Conservation (phyloP, 2,329 filamentous ascomycete species). For the Cordyceps militaris region DNA sequence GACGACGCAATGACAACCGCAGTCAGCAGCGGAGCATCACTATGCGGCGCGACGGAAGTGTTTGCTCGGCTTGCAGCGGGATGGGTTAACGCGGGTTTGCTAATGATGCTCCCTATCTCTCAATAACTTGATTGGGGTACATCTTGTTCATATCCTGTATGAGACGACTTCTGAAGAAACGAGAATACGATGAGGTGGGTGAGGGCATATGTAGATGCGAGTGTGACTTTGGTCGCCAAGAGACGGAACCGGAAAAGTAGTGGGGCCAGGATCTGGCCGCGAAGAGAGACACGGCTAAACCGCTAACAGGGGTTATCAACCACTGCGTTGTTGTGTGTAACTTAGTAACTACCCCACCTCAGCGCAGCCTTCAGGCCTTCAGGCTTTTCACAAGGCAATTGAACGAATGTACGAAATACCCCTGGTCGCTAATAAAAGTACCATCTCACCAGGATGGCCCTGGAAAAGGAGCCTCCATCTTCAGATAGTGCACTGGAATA, state of each 20-base stretch:
- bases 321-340: too few species aligned
- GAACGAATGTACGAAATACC: neutral
- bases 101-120: neutral
- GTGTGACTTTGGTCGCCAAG: neutral
- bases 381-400: neutral
- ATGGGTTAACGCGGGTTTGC: neutral
- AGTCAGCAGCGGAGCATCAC: neutral
- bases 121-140: neutral
- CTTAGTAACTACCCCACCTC: neutral
- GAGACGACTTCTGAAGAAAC: neutral
- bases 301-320: too few species aligned
- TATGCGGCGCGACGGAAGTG: neutral
- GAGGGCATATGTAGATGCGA: neutral
- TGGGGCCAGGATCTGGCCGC: neutral
- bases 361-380: neutral
- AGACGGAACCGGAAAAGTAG: slow-evolving; percentile 19
- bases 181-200: neutral
- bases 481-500: slow-evolving; percentile 24
- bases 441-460: neutral
- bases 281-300: too few species aligned
- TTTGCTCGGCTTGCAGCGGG: neutral
- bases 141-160: neutral
- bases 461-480: too few species aligned
- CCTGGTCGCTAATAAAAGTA: neutral
- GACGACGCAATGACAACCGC: neutral